Evolutionary conservation across 2,329 filamentous ascomycete species (phyloP), one percentile per base, ranked within the genome.

Genomic region (Elsinoe batatas): DNA sequence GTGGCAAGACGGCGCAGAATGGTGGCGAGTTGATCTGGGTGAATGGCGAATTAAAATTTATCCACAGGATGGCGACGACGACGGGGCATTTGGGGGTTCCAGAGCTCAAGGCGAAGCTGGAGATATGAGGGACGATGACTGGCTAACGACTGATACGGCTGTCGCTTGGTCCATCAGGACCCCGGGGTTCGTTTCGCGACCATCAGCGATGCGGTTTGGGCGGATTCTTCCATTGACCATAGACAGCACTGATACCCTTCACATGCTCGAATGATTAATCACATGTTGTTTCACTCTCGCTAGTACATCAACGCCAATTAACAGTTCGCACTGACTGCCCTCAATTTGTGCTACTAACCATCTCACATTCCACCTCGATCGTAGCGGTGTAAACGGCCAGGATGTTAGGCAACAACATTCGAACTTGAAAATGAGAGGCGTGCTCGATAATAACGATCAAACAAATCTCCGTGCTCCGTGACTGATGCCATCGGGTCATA

Each of bases 11-110:
- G 42, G 58, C 58, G 8, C 67, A 69, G 63, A 67, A 70, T 40
- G 70, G 70, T 6, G 70, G 70, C 17, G 70, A 72, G 57, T 69
- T 65, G 54, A 40, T 72, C 44, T 70, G 70, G 59, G 60, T 68
- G 42, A 61, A 62, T 15, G 66, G 66, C 1, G 57, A 63, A 53
- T 49, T 70, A 32, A 61, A 63, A 36, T 72, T 66, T 65, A 65
- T 64, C 26, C 63, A 66, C 47, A 57, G 66, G 12, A 71, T 72
- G 70, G 57, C 61, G 42, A 64, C 66, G 36, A 67, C 65, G 11
- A 55, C 63, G 26, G 69, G 68, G 49, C 70, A 72, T 54, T 59
- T 65, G 6, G 67, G 69, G 49, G 58, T 68, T 10, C 53, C 58
- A 15, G 65, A 67, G 35, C 49, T 72, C 57, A 64, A 64, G 62